Percentiles rank a stretch among this genome's conserved stretches.
These are phyloP conservation scores for Chaetothyriales sp. DNA, from an alignment of 2,329 filamentous ascomycete species.

Conservation along the genomic window DNA sequence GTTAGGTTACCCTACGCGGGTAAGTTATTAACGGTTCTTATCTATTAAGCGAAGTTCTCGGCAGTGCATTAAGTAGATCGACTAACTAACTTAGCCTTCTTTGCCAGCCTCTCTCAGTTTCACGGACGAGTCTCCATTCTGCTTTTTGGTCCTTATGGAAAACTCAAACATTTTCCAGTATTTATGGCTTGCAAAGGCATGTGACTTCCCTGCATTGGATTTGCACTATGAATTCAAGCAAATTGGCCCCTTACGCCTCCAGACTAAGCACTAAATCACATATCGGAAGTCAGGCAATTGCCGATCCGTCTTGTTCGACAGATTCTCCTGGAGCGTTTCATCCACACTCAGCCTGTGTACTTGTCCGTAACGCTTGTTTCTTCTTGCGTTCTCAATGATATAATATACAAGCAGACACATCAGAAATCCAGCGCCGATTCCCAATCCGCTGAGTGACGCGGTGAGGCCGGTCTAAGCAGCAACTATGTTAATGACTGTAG, in stretches of 20 bases:
- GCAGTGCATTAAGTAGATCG: no score
- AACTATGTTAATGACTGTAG: slow-evolving; percentile 22
- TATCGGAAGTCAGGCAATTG: slow-evolving; percentile 26
- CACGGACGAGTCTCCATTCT: no score
- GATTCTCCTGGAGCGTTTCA: slow-evolving; percentile 21
- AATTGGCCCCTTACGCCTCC: no score
- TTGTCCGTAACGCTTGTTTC: slow-evolving; percentile 20
- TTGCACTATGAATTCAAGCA: neutral
- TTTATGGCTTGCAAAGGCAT: neutral
- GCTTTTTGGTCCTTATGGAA: no score
- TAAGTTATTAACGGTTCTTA: no score
- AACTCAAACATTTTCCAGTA: no score
- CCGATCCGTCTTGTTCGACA: slow-evolving; percentile 24
- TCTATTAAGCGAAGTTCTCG: no score
- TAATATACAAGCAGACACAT: slow-evolving; percentile 22
- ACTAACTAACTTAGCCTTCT: no score
- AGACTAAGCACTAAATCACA: slow-evolving; percentile 16
- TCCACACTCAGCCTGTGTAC: slow-evolving; percentile 17
- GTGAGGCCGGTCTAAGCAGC: slow-evolving; percentile 23
- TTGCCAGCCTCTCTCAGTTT: no score
- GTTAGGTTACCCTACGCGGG: no score
- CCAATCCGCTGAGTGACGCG: slow-evolving; percentile 21
- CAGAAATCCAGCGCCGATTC: slow-evolving; percentile 22
- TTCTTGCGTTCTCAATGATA: slow-evolving; percentile 21
- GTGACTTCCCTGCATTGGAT: neutral